Evolutionary conservation across 164 flowering plant species (phyloP).

Genomic region (Amborella trichopoda): DNA sequence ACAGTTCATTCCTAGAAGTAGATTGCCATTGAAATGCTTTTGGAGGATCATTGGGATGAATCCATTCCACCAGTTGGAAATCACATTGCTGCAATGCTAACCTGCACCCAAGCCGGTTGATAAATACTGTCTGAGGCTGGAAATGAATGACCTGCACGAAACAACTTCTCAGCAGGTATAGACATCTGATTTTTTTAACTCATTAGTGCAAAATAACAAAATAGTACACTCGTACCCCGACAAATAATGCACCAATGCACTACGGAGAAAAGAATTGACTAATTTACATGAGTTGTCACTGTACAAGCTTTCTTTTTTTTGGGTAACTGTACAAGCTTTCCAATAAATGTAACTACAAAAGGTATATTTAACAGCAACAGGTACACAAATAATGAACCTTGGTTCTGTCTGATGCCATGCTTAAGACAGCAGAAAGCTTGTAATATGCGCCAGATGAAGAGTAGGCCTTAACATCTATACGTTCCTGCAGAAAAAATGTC

Average conservation of each 20-base stretch:
- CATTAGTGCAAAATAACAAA: too few relatives aligned
- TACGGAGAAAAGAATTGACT: too few relatives aligned
- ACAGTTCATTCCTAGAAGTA: constrained; percentile 48
- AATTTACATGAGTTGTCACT: too few relatives aligned
- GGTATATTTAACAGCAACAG: too few relatives aligned
- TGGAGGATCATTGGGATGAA: constrained; percentile 83
- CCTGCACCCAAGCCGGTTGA: constrained; percentile 62
- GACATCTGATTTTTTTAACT: too few relatives aligned
- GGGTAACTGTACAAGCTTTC: too few relatives aligned
- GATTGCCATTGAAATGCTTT: constrained; percentile 67
- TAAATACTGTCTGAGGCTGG: constrained; percentile 70
- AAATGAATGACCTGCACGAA: constrained; percentile 78
- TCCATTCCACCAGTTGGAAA: constrained; percentile 40
- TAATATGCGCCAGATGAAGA: constrained; percentile 73
- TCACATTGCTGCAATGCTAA: constrained; percentile 74
- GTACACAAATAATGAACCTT: constrained; percentile 73
- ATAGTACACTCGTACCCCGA: too few relatives aligned
- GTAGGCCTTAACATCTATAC: constrained; percentile 76
- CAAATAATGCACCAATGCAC: too few relatives aligned
- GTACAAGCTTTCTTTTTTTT: too few relatives aligned
- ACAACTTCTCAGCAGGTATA: too few relatives aligned
- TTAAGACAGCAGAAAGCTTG: constrained; percentile 75
- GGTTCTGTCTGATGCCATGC: constrained; percentile 90
- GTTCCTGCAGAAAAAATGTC: constrained; percentile 41
- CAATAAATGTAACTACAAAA: too few relatives aligned